Evolutionary conservation across 371 early-diverging fungal species (phyloP).

Genomic region (Rhizopus arrhizus): DNA sequence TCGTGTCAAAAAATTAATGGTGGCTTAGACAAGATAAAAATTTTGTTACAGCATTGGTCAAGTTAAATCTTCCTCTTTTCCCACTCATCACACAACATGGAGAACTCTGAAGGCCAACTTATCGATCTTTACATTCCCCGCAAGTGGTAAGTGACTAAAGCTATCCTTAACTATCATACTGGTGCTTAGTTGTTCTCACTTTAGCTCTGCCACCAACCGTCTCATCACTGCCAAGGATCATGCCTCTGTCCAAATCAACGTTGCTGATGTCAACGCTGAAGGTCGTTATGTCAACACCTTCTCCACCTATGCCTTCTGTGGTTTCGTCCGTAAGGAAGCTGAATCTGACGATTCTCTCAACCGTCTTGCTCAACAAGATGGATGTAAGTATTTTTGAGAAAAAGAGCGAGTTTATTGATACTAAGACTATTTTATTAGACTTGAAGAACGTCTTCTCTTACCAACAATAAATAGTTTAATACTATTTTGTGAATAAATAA

Average conservation of each 20-base stretch:
- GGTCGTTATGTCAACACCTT: conserved; percentile 79
- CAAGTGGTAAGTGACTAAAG: conserved; percentile 77
- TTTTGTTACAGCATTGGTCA: conserved; percentile 19
- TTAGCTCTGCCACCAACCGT: conserved; percentile 58
- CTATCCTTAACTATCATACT: neutral
- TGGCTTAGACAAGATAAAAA: conserved; percentile 32
- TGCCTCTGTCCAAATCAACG: conserved; percentile 97
- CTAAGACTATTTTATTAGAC: conserved; percentile 26
- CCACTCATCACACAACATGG: conserved; percentile 47
- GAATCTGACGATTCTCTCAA: conserved; percentile 97
- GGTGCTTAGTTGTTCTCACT: conserved; percentile 5
- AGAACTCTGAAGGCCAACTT: conserved; percentile 74
- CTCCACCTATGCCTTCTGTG: conserved; percentile 92
- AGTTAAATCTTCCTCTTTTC: conserved; percentile 24
- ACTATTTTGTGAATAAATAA: conserved; percentile 3
- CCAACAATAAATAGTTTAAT: conserved; percentile 41
- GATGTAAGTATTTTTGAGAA: conserved; percentile 49
- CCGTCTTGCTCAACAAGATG: conserved; percentile 92
- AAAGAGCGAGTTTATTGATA: neutral
- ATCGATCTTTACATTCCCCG: conserved; percentile 95
- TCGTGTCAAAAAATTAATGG: neutral
- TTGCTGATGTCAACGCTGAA: conserved; percentile 90
- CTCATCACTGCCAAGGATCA: conserved; percentile 85
- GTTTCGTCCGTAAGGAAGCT: conserved; percentile 88
- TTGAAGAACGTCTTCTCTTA: conserved; percentile 58